Percentiles rank a stretch among this genome's conserved stretches.
phyloP scores from a whole-genome alignment of 805 yeast genomes.

The Candida piceae region DNA sequence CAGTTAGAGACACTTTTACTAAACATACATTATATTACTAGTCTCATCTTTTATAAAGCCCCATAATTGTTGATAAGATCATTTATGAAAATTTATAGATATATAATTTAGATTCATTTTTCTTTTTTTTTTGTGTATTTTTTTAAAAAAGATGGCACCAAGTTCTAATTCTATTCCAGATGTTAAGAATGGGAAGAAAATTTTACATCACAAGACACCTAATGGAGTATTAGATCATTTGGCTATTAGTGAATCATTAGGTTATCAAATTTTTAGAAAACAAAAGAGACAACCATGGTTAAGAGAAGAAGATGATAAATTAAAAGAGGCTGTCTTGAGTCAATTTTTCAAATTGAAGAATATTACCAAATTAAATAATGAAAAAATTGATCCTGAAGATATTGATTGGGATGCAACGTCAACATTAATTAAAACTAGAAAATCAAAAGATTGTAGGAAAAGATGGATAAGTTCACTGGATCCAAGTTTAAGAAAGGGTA shows the following conservation, averaged over 20 bases:
- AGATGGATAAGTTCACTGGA: constrained; percentile 85
- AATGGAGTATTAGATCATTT: constrained; percentile 40
- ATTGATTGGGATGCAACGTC: constrained; percentile 68
- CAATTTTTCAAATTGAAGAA: constrained; percentile 21
- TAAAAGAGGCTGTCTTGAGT: constrained; percentile 40
- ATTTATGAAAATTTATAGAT: too few species aligned
- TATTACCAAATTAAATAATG: constrained; percentile 15
- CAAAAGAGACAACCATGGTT: constrained; percentile 68
- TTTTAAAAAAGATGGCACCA: not conserved
- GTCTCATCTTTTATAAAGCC: too few species aligned
- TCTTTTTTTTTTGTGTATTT: too few species aligned
- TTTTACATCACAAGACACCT: constrained; percentile 10
- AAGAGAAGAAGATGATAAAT: constrained; percentile 60
- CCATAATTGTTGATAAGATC: too few species aligned
- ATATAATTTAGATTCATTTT: too few species aligned
- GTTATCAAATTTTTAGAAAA: constrained; percentile 67
- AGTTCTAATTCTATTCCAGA: not conserved
- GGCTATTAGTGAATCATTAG: constrained; percentile 64
- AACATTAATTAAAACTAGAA: too few species aligned
- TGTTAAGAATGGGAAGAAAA: not conserved
- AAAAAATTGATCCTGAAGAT: constrained; percentile 31
- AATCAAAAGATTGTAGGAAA: constrained; percentile 79
- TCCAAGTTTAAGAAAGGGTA: constrained; percentile 76
- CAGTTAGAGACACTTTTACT: too few species aligned
- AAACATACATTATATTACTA: too few species aligned